Percentiles rank a stretch among this genome's conserved stretches.
Conservation (phyloP, 202 grass and related monocot genomes). For the Panicum virgatum region DNA sequence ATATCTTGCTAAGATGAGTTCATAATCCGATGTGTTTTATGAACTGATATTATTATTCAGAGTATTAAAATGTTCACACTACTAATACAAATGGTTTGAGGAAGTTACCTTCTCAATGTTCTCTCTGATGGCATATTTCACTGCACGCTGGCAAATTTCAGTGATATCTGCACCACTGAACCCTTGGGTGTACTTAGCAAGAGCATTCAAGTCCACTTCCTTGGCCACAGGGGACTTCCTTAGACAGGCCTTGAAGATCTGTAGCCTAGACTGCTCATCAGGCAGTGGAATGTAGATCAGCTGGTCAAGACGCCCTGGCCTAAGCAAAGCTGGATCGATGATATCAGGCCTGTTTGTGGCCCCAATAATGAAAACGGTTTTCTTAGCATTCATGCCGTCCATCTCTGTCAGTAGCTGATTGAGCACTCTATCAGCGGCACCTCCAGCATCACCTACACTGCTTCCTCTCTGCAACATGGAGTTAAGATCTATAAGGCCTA, state of each 20-base stretch:
- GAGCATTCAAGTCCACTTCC: slow-evolving; percentile 78
- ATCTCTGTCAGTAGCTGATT: slow-evolving; percentile 93
- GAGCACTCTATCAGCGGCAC: slow-evolving; percentile 84
- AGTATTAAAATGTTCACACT: not conserved
- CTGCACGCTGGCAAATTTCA: slow-evolving; percentile 91
- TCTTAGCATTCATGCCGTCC: slow-evolving; percentile 92
- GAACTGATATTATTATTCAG: not conserved
- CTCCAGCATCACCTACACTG: slow-evolving; percentile 86
- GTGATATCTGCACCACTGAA: slow-evolving; percentile 97
- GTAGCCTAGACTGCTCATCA: slow-evolving; percentile 72
- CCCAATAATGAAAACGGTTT: slow-evolving; percentile 92
- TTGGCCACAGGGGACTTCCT: slow-evolving; percentile 89
- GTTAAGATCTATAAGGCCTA: slow-evolving; percentile 8
- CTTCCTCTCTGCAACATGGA: slow-evolving; percentile 66
- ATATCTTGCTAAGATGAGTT: not conserved
- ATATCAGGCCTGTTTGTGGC: slow-evolving; percentile 91
- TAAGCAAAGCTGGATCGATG: slow-evolving; percentile 85
- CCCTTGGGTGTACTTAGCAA: slow-evolving; percentile 92
- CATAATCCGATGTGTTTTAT: not conserved
- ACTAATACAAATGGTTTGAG: not conserved
- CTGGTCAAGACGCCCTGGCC: slow-evolving; percentile 89
- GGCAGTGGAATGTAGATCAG: slow-evolving; percentile 94
- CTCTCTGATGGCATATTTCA: slow-evolving; percentile 95
- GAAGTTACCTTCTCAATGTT: slow-evolving; percentile 88
- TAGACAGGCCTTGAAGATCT: slow-evolving; percentile 93